Conservation (phyloP, 306 rosid species). For the Medicago lupulina region DNA sequence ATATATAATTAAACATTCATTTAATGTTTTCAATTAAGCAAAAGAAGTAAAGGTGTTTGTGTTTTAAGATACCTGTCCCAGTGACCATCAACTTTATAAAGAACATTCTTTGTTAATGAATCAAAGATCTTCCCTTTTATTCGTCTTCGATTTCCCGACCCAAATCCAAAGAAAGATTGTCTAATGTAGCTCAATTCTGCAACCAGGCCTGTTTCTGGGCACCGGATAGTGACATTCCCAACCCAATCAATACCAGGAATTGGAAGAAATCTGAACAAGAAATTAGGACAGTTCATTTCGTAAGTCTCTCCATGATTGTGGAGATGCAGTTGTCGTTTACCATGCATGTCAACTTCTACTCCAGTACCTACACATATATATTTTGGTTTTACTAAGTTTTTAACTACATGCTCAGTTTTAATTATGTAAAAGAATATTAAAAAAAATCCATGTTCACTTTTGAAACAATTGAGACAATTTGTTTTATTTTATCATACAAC, state of each 20-base stretch:
- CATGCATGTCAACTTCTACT: slow-evolving; percentile 60
- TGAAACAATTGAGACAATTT: no score
- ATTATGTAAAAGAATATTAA: not conserved
- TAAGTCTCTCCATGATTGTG: slow-evolving; percentile 73
- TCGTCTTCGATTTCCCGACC: slow-evolving; percentile 49
- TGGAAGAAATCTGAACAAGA: slow-evolving; percentile 63
- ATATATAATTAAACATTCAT: not conserved
- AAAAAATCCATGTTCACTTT: no score
- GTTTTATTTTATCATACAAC: no score
- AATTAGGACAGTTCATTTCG: slow-evolving; percentile 62
- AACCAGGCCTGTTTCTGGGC: slow-evolving; percentile 64
- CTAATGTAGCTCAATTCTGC: slow-evolving; percentile 62
- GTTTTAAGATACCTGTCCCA: slow-evolving; percentile 67
- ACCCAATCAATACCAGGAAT: slow-evolving; percentile 63
- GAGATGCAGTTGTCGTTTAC: slow-evolving; percentile 63
- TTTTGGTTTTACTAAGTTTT: not conserved
- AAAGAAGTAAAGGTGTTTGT: no score
- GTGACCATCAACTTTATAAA: slow-evolving; percentile 69
- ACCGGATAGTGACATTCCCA: slow-evolving; percentile 59
- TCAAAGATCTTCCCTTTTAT: slow-evolving; percentile 69
- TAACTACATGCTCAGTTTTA: not conserved
- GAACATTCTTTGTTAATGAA: slow-evolving; percentile 50
- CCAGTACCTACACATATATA: slow-evolving; percentile 57
- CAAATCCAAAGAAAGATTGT: slow-evolving; percentile 59
- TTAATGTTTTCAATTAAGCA: not conserved